Percentiles rank a stretch among this genome's conserved stretches.
Conservation (phyloP, 208 protist species). For the Trypanosoma conorhini region DNA sequence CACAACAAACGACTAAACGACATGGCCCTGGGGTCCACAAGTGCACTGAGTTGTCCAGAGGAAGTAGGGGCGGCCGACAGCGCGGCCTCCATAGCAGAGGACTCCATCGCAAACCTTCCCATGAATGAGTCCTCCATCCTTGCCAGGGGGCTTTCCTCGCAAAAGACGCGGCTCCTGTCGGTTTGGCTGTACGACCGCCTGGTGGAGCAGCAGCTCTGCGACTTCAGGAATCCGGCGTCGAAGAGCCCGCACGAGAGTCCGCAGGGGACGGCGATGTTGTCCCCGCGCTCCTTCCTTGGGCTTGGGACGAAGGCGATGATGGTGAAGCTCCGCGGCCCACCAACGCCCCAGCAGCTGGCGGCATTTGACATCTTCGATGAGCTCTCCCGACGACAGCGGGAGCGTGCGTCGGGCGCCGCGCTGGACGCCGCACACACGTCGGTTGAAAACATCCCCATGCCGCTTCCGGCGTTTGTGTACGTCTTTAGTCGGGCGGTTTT, state of each 20-base stretch:
- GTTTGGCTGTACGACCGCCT: slow-evolving; percentile 30
- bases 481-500: slow-evolving; percentile 73
- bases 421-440: slow-evolving; percentile 1
- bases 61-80: neutral
- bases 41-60: neutral
- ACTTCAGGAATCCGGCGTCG: neutral
- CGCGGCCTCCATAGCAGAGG: slow-evolving; percentile 4
- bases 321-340: slow-evolving; percentile 4
- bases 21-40: neutral
- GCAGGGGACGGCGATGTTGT: neutral
- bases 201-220: slow-evolving; percentile 7
- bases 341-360: slow-evolving; percentile 7
- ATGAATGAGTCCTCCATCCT: neutral
- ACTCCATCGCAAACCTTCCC: neutral
- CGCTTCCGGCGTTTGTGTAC: slow-evolving; percentile 78
- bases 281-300: neutral
- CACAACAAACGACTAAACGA: neutral
- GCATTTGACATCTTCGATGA: slow-evolving; percentile 29
- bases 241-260: neutral
- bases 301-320: slow-evolving; percentile 9
- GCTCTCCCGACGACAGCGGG: neutral
- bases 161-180: slow-evolving; percentile 10
- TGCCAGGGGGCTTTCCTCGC: slow-evolving; percentile 1
- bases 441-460: slow-evolving; percentile 28
- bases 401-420: neutral